These are phyloP conservation scores for Aspergillus fumigatus DNA, from an alignment of 2,329 filamentous ascomycete species.

Conservation along the genomic window DNA sequence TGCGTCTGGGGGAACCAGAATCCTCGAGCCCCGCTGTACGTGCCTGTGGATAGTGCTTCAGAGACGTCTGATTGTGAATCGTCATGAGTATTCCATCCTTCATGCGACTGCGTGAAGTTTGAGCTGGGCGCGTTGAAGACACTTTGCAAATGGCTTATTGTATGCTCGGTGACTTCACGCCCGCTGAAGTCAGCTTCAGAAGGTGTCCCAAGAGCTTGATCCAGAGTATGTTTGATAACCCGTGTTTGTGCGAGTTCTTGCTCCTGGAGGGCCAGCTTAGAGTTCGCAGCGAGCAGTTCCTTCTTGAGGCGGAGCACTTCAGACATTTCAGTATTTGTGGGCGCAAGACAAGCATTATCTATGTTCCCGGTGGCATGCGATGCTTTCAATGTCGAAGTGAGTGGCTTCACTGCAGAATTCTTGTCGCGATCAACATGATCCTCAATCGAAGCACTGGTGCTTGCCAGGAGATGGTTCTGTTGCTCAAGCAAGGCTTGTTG, in stretches of 20 bases:
- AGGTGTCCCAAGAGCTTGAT: constrained; percentile 53
- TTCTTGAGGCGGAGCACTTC: constrained; percentile 54
- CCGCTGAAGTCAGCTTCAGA: constrained; percentile 49
- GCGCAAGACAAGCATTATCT: constrained; percentile 12
- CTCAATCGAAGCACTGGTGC: constrained; percentile 12
- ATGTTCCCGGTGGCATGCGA: constrained; percentile 2
- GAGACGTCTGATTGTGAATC: constrained; percentile 44
- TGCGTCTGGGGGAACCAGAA: constrained; percentile 28
- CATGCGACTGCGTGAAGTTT: constrained; percentile 37
- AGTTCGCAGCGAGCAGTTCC: constrained; percentile 54
- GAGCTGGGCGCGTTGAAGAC: constrained; percentile 50
- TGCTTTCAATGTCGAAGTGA: constrained; percentile 13
- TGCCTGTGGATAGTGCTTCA: constrained; percentile 38
- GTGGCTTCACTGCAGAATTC: constrained; percentile 14
- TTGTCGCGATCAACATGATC: constrained; percentile 18
- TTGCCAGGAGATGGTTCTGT: constrained; percentile 51
- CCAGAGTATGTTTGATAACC: constrained; percentile 57
- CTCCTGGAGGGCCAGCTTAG: constrained; percentile 56
- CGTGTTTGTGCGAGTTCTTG: constrained; percentile 58
- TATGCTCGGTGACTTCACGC: constrained; percentile 48
- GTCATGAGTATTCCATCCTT: constrained; percentile 41
- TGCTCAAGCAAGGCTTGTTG: constrained; percentile 59
- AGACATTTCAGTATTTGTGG: constrained; percentile 31
- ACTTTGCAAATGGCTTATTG: constrained; percentile 47
- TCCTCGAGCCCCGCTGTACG: constrained; percentile 37